Evolutionary conservation across 768 basidiomycete species (phyloP).

Genomic region (Kwoniella bestiolae): DNA sequence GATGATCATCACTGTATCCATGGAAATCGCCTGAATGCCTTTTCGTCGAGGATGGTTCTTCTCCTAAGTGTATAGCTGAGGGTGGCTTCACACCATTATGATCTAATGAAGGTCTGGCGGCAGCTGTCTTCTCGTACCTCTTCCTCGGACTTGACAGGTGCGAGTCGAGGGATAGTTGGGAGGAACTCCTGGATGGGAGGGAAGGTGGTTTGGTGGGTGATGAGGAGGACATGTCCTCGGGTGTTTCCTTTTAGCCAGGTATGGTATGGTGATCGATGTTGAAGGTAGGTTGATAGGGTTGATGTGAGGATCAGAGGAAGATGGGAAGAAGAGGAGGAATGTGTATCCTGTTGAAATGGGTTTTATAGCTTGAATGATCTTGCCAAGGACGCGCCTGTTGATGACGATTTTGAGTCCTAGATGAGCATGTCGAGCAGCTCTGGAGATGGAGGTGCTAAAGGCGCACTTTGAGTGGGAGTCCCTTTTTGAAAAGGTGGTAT

Average conservation of each 20-base stretch:
- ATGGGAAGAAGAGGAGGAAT: background rate
- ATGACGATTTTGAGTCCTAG: background rate
- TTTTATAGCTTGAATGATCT: background rate
- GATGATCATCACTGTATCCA: background rate
- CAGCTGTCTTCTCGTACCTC: constrained; percentile 3
- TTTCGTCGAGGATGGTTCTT: background rate
- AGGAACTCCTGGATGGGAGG: constrained; percentile 11
- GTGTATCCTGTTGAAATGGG: background rate
- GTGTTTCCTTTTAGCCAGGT: too few relatives aligned
- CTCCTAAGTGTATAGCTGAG: constrained; percentile 6
- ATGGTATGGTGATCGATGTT: too few relatives aligned
- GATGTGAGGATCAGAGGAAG: background rate
- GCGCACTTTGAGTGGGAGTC: background rate
- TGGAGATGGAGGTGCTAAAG: background rate
- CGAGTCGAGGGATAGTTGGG: constrained; percentile 18
- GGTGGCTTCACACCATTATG: background rate
- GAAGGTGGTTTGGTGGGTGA: constrained; percentile 18
- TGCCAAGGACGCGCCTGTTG: constrained; percentile 1
- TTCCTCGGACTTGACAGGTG: constrained; percentile 20
- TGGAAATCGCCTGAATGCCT: background rate
- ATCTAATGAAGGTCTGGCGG: constrained; percentile 9
- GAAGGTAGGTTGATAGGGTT: background rate
- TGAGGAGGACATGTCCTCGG: constrained; percentile 9
- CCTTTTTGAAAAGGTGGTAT: background rate
- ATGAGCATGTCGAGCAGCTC: background rate